These are phyloP conservation scores for Amanita rubescens DNA, from an alignment of 768 basidiomycete genomes.

Conservation along the genomic window DNA sequence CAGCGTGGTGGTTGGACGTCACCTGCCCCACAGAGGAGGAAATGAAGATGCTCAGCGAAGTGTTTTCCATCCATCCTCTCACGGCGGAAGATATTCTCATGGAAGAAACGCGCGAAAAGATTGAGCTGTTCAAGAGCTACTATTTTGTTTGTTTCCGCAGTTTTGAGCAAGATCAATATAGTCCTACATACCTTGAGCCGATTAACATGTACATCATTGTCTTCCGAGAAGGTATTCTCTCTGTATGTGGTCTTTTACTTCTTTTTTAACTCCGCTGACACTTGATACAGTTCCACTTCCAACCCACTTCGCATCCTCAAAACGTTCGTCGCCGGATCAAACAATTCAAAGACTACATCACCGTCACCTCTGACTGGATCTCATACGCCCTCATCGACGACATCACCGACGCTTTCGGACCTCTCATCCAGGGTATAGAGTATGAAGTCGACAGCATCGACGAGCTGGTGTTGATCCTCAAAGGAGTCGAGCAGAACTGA, in stretches of 20 bases:
- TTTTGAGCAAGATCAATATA: conserved; percentile 98
- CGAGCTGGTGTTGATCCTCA: conserved; percentile 93
- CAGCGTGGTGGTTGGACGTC: conserved; percentile 97
- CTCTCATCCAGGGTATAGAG: conserved; percentile 96
- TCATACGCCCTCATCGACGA: conserved; percentile 99
- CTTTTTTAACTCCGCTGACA: conserved; percentile 1
- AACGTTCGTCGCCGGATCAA: conserved; percentile 97
- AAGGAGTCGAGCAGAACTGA: conserved; percentile 95
- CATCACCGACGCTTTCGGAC: conserved; percentile 98
- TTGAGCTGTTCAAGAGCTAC: conserved; percentile 97
- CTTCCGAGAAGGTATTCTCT: conserved; percentile 93
- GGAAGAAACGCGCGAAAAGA: conserved; percentile 99
- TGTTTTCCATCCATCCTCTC: conserved; percentile 93
- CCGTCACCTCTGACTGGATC: conserved; percentile 99
- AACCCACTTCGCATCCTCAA: conserved; percentile 94
- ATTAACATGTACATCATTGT: conserved; percentile 99
- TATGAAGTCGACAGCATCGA: conserved; percentile 99
- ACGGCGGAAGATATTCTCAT: conserved; percentile 99
- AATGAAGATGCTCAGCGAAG: conserved; percentile 97
- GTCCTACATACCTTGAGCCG: conserved; percentile 94
- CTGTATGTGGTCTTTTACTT: conserved; percentile 41
- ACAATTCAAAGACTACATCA: conserved; percentile 98
- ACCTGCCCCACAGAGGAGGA: conserved; percentile 94
- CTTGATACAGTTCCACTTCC: conserved; percentile 97
- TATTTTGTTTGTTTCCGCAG: conserved; percentile 98